A percentile compares a stretch with the other conserved stretches of the same genome.
These are phyloP conservation scores for Pyrus bretschneideri DNA, from an alignment of 306 rosid species.

Conservation along the genomic window DNA sequence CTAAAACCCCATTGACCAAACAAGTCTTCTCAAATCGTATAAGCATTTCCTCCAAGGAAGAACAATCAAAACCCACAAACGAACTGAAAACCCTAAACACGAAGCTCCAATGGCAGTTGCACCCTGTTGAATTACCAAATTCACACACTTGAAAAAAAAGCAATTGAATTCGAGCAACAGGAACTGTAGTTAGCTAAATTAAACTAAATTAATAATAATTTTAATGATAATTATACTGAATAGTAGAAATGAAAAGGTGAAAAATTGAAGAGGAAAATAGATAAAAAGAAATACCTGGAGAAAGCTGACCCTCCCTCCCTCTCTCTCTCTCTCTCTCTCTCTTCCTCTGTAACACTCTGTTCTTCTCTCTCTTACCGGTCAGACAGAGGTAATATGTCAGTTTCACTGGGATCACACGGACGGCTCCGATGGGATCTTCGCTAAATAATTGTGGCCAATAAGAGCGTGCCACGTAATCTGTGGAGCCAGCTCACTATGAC, in stretches of 20 bases:
- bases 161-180: slow-evolving; percentile 12
- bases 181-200: slow-evolving; percentile 1
- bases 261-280: slow-evolving; percentile 7
- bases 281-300: slow-evolving; percentile 39
- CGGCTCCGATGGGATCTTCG: slow-evolving; percentile 67
- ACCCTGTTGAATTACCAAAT: slow-evolving; percentile 21
- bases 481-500: slow-evolving; percentile 50
- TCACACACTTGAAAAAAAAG: slow-evolving; percentile 9
- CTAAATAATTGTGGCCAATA: slow-evolving; percentile 14
- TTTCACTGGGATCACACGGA: slow-evolving; percentile 40
- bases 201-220: neutral
- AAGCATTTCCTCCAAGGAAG: neutral
- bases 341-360: neutral
- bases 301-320: slow-evolving; percentile 19
- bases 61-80: neutral
- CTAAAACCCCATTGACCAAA: neutral
- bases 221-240: neutral
- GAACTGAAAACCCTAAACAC: slow-evolving; percentile 22
- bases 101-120: slow-evolving; percentile 20
- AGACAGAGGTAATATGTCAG: slow-evolving; percentile 34
- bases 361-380: slow-evolving; percentile 30
- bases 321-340: slow-evolving; percentile 14
- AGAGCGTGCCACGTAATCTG: slow-evolving; percentile 28
- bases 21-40: neutral
- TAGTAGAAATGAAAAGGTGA: slow-evolving; percentile 8